Evolutionary conservation across 805 yeast genomes (phyloP), one percentile per base, ranked within the genome.

Genomic region (Metschnikowia aberdeeniae): DNA sequence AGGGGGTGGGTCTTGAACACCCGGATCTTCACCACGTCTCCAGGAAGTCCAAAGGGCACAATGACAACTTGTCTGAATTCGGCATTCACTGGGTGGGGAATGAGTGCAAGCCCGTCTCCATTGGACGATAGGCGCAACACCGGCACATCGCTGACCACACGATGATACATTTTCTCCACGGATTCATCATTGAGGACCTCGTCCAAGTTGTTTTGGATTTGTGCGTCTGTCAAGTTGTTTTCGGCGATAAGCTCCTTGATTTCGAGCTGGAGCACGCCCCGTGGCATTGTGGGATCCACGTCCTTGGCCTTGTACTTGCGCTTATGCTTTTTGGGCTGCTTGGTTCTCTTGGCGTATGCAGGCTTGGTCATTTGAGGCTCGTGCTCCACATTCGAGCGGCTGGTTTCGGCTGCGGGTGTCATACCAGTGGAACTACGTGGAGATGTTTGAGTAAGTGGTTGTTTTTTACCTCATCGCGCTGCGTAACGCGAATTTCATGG

Each of bases 11-110:
- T 81, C 62, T 85, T 87, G 70, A 82, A 86, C 0, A 92, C 80
- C 53, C 78, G 80, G 45, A 88, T 75, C 17, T 71, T 70, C 8
- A 83, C 92, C 2, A 74, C 58, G 60, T 93, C 99, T 1, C 96
- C 97, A 1, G 96, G 95, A 29, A 87, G 68, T 4, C 89, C 85
- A 68, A 86, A 93, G 17, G 99, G 99, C 6, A 93, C 77, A 3
- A 88, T 68, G 1, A 82, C 89, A 7, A 90, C 72, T 61, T 86
- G 90, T 42, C 70, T 70, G 44, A 60, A 63, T 12, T 61, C 59
- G 1, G 52, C 45, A 13, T 57, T 53, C 14, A 71, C 76, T 1
- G 93, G 90, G 54, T 82, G 81, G 4, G 74, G 67, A 39, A 86
- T 73, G 4, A 89, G 48, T 0, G 86, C 96, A 19, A 92, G 56